Conservation (phyloP, 2,329 filamentous ascomycete genomes). For the Fusarium pseudonygamai region DNA sequence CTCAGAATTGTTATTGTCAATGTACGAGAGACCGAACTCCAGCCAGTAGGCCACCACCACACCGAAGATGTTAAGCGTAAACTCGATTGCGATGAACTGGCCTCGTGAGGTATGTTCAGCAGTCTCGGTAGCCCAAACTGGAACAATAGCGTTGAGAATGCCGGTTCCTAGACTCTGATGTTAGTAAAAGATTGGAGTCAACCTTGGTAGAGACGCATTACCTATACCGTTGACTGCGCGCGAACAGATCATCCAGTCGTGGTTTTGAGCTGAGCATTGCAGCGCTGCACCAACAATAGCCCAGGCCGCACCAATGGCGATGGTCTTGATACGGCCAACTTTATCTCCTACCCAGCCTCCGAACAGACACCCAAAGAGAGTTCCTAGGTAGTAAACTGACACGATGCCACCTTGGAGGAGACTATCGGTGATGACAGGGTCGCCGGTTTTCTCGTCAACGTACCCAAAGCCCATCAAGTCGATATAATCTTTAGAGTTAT, state of each 20-base stretch:
- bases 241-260: slow-evolving; percentile 44
- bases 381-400: slow-evolving; percentile 39
- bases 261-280: slow-evolving; percentile 30
- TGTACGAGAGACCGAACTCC: slow-evolving; percentile 68
- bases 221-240: slow-evolving; percentile 47
- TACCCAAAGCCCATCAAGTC: slow-evolving; percentile 39
- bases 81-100: slow-evolving; percentile 75
- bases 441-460: slow-evolving; percentile 26
- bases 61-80: slow-evolving; percentile 42
- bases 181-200: fast-evolving
- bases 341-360: slow-evolving; percentile 37
- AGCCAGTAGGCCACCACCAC: slow-evolving; percentile 65
- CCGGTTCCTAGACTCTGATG: slow-evolving; percentile 62
- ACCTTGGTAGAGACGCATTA: not conserved
- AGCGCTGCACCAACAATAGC: slow-evolving; percentile 23
- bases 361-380: slow-evolving; percentile 30
- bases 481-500: slow-evolving; percentile 31
- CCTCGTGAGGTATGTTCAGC: slow-evolving; percentile 74
- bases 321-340: slow-evolving; percentile 31
- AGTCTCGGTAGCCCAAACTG: slow-evolving; percentile 77
- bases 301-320: slow-evolving; percentile 28
- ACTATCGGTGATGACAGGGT: slow-evolving; percentile 31
- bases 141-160: slow-evolving; percentile 74
- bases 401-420: slow-evolving; percentile 38
- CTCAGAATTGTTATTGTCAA: slow-evolving; percentile 64